Evolutionary conservation across 805 yeast species (phyloP), one percentile per base, ranked within the genome.

Genomic region (Vanderwaltozyma yarrowii): DNA sequence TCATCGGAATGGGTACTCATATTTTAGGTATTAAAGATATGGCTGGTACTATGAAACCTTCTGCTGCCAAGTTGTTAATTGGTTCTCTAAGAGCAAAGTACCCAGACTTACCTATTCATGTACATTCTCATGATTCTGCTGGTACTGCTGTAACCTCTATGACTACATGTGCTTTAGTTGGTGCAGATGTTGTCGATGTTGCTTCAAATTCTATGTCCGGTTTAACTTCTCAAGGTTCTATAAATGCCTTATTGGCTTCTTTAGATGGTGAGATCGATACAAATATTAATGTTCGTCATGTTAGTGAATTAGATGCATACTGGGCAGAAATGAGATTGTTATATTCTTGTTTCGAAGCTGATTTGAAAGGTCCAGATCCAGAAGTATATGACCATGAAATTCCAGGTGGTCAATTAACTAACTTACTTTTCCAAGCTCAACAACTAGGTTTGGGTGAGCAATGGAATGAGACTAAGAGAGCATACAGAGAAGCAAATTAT

Each of bases 361-460:
- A 89, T 59, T 74, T 89, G 64, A 89, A 89, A 73, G 97, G 98
- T 40, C 96, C 98, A 42, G 98, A 89, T 66, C 96, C 98, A 51
- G 97, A 89, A 64, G 96, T 89, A 39, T 89, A 89, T 66, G 76
- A 78, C 52, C 97, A 89, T 68, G 98, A 89, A 73, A 89, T 89
- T 50, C 98, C 98, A 37, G 98, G 98, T 70, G 97, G 97, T 45
- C 98, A 89, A 69, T 77, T 89, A 66, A 89, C 98, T 46, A 89
- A 89, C 71, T 70, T 89, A 67, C 67, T 89, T 49, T 89, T 89
- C 92, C 98, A 89, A 71, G 97, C 97, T 43, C 95, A 85, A 66
- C 96, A 92, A 67, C 85, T 89, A 56, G 98, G 98, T 43, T 73
- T 89, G 45, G 97, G 96, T 47, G 80, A 82, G 50, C 86, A 83